phyloP scores from a whole-genome alignment of 1,284 basidiomycete genomes.

The Pisolithus thermaeus region DNA sequence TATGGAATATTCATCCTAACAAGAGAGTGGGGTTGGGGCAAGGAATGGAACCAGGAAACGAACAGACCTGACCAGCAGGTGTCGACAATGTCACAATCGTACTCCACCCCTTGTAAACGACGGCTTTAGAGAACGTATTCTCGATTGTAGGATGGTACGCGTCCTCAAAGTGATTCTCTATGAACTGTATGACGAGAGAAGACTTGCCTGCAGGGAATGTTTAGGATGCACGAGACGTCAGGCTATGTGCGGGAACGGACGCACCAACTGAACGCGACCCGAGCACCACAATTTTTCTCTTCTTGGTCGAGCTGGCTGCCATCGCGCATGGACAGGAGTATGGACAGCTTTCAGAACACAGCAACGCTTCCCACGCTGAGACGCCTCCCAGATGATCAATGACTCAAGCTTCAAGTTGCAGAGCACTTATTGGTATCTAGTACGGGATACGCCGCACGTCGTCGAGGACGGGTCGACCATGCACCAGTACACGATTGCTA shows the following conservation, averaged over 20 bases:
- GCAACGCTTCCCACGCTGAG: neutral
- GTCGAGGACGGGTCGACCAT: conserved; percentile 8
- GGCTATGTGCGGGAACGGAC: conserved; percentile 22
- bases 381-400: neutral
- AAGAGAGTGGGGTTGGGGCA: neutral
- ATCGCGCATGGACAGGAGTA: conserved; percentile 23
- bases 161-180: conserved; percentile 67
- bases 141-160: conserved; percentile 96
- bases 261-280: conserved; percentile 77
- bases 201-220: conserved; percentile 57
- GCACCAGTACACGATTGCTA: conserved; percentile 40
- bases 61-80: conserved; percentile 85
- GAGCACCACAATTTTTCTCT: conserved; percentile 80
- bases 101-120: conserved; percentile 81
- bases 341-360: neutral
- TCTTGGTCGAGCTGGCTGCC: conserved; percentile 62
- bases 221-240: conserved; percentile 9
- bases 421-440: too few species aligned
- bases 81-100: conserved; percentile 97
- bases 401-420: too few species aligned
- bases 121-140: conserved; percentile 78
- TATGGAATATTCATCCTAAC: conserved; percentile 81
- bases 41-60: neutral
- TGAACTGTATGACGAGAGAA: conserved; percentile 70
- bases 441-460: too few species aligned